Base-by-base conservation (phyloP, 2,329 filamentous ascomycete genomes). In the Botrytis pseudocinerea region DNA sequence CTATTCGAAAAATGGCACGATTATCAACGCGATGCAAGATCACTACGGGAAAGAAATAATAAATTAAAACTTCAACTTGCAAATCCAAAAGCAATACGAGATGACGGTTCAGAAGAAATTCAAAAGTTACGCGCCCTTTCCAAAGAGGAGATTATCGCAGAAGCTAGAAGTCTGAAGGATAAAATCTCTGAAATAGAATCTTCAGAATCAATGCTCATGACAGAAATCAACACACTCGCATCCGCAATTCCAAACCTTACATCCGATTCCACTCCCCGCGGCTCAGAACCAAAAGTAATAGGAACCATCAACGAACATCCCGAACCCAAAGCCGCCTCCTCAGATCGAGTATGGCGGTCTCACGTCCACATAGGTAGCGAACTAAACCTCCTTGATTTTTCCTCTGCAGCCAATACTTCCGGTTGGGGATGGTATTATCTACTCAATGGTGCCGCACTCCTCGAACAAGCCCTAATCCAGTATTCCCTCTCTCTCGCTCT, bases 371-470 rank as follows among this genome's bases (percentile, higher is more conserved):
- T 99, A 77, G 96, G 96, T 46, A 86, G 90, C 7, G 89, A 94
- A 79, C 88, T 99, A n/a, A 91, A 91, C 48, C 87, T 99, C n/a
- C 86, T 99, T 69, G 95, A 99, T 83, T 98, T 99, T 80, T 86
- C 92, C 8, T 91, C 88, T 74, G 94, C 94, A 8, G 91, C 91
- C 2, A 90, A 88, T n/a, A 91, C 93, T 1, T 93, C 92, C 5
- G 96, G 96, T 54, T 99, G 95, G 95, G 96, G 96, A 1, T 99
- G 94, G 93, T 99, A 99, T 84, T 98, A 94, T 83, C 89, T 99
- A 18, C 86, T 93, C n/a, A 93, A 95, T 80, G 95, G 97, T 80
- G 96, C 91, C 14, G 95, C 95, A 0, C 89, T 96, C 81, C 88
- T 99, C n/a, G 96, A 99, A 83, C 95, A 98, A 81, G 96, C 96